Base-by-base conservation (phyloP, 1,139 yeast genomes). In the Saccharomyces hybrid region DNA sequence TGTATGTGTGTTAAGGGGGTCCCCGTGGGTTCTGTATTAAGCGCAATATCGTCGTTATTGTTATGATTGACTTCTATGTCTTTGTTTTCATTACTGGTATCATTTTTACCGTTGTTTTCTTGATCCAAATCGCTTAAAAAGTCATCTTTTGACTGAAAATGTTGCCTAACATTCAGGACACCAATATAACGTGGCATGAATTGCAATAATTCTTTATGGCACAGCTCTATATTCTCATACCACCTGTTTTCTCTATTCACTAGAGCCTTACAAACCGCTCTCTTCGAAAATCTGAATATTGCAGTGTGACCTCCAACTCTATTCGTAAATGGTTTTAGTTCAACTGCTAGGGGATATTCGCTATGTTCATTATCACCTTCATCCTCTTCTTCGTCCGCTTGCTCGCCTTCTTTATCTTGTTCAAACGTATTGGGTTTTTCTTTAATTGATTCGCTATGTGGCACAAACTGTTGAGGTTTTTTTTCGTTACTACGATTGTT, bases 231-330 rank as follows among this genome's bases (percentile, higher is more conserved):
- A 4, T 86, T 82, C 69, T 95, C 99, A 70, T 95, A 95, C 85
- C 96, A 91, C 58, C 78, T 73, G 69, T 93, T 88, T 67, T 95
- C 99, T 58, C 96, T 77, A 64, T 89, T 89, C 58, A 90, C 88
- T 58, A 93, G 74, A 0, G 95, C 95, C 70, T 95, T 95, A 71
- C 99, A 93, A n/a, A 95, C 97, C 0, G 98, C 98, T 55, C 88
- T 77, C 62, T 84, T 86, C 6, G 96, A 86, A 67, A 93, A 93
- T 59, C 93, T 79, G 72, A 93, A 95, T 49, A 95, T 90, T 1
- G 98, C 97, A 0, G 97, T 93, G 69, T 95, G 99, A 0, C 99
- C 99, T 8, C 99, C 99, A 6, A 95, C 99, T 66, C 88, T 88
- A 67, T 93, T 91, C 60, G 85, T 83, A 73, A 87, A 91, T 1